phyloP scores from a whole-genome alignment of 495 filamentous ascomycete species.

The Entonaema liquescens region DNA sequence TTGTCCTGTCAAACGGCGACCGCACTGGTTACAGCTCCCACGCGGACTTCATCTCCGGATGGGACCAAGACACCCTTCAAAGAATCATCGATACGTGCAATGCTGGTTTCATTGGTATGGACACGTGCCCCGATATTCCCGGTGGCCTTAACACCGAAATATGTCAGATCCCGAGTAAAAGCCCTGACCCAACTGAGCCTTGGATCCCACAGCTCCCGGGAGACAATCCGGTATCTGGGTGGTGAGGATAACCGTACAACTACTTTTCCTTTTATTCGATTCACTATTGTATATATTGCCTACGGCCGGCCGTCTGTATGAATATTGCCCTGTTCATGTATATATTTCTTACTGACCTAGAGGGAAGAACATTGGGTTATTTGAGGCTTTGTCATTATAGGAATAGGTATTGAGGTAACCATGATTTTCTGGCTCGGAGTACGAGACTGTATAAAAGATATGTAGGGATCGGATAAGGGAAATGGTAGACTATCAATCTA shows the following conservation, averaged over 20 bases:
- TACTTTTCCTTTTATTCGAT: not conserved
- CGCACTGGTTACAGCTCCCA: slow-evolving; percentile 64
- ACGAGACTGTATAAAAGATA: not conserved
- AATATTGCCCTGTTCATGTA: not conserved
- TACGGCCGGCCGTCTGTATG: not conserved
- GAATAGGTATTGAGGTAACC: not conserved
- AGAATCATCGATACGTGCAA: slow-evolving; percentile 67
- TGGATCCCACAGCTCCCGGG: slow-evolving; percentile 61
- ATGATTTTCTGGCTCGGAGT: not conserved
- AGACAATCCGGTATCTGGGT: slow-evolving; percentile 61
- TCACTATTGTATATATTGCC: slow-evolving; percentile 9
- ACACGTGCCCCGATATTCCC: slow-evolving; percentile 61
- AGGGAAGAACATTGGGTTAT: not conserved
- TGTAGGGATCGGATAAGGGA: not conserved
- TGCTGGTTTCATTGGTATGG: slow-evolving; percentile 56
- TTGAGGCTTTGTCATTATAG: not conserved
- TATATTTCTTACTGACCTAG: not conserved
- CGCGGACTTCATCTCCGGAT: slow-evolving; percentile 76
- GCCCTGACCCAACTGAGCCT: slow-evolving; percentile 47
- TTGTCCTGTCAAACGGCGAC: slow-evolving; percentile 69
- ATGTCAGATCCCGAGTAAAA: slow-evolving; percentile 57
- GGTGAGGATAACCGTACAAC: slow-evolving; percentile 22
- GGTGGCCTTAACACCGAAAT: slow-evolving; percentile 47
- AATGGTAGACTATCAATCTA: not conserved
- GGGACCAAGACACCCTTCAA: slow-evolving; percentile 69